Base-by-base conservation (phyloP, 1,284 basidiomycete genomes). In the Vanrija sp. region DNA sequence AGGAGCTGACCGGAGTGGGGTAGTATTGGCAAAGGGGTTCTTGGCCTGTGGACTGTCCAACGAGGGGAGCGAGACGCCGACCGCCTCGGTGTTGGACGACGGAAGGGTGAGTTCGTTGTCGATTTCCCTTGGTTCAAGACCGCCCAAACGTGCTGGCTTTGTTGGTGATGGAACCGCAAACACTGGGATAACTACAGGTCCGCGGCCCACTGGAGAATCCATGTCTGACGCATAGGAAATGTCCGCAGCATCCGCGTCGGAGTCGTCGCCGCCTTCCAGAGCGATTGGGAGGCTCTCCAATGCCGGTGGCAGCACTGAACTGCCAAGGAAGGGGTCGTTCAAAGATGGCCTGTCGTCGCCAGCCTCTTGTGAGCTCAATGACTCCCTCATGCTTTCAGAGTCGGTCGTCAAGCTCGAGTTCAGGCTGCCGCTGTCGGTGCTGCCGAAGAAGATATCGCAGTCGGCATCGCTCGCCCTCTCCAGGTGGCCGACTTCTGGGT, bases 171-270 rank as follows among this genome's bases (percentile, higher is more conserved):
- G 44, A 16, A 54, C 45, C 3, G 40, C 46, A 43, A 55, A 63
- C 10, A 49, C 43, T 0, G 72, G 72, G 19, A 73, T 68, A 46
- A 71, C 58, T 18, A 71, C 68, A 5, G 66, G 67, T 2, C 67
- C 72, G 16, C 72, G 62, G 14, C 59, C 63, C 3, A 68, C 25
- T 0, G 70, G 69, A 4, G 71, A 74, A 43, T 70, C 65, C 10
- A 59, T 19, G 38, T 63, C 59, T 7, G 56, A 57, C 6, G 47
- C 49, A 29, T 57, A 53, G 19, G 54, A 57, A 19, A 46, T 25
- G 50, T 60, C 45, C 18, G 46, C 50, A 15, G 6, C 42, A 5
- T 23, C 19, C 15, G 28, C 34, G 19, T 29, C 38, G 12, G 42
- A 21, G 10, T 47, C 28, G 34, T 38, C 19, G 19, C 15, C 14